A percentile compares a stretch with the other conserved stretches of the same genome.
These are phyloP conservation scores for Eruca vesicaria DNA, from an alignment of 441 rosid species.

Conservation along the genomic window DNA sequence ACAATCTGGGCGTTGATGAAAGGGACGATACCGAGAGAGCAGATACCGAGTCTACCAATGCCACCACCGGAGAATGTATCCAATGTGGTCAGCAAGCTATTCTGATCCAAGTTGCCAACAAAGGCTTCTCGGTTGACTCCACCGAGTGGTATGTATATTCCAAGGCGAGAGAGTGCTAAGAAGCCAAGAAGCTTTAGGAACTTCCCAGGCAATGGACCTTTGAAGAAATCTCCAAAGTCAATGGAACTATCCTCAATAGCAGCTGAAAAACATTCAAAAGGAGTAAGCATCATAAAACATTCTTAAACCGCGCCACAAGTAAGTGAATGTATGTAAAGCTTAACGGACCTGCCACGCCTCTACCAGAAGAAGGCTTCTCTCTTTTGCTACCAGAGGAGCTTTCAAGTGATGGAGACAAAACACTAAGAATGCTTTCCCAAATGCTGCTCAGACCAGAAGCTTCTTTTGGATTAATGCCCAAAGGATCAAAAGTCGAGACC, in stretches of 20 bases:
- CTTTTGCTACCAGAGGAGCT: slow-evolving; percentile 64
- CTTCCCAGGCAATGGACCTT: slow-evolving; percentile 91
- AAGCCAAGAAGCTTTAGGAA: slow-evolving; percentile 84
- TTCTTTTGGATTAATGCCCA: slow-evolving; percentile 69
- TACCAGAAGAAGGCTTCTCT: slow-evolving; percentile 63
- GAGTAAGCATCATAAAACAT: slow-evolving; percentile 35
- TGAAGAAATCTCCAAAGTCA: slow-evolving; percentile 95
- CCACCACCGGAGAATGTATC: slow-evolving; percentile 99
- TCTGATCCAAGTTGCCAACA: slow-evolving; percentile 89
- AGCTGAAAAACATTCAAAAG: slow-evolving; percentile 47
- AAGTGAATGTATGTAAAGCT: slow-evolving; percentile 9
- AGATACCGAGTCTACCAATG: slow-evolving; percentile 94
- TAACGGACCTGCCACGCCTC: slow-evolving; percentile 81
- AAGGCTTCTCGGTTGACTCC: slow-evolving; percentile 94
- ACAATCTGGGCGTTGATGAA: slow-evolving; percentile 96
- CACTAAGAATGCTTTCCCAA: slow-evolving; percentile 59
- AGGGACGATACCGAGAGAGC: slow-evolving; percentile 97
- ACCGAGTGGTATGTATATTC: slow-evolving; percentile 90
- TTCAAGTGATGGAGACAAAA: slow-evolving; percentile 53
- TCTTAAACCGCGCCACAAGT: background rate
- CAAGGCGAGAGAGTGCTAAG: slow-evolving; percentile 89
- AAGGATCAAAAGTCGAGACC: slow-evolving; percentile 70
- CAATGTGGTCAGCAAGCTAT: slow-evolving; percentile 84
- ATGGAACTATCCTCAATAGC: slow-evolving; percentile 99
- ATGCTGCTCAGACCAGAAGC: slow-evolving; percentile 45